phyloP scores from a whole-genome alignment of 2,329 filamentous ascomycete species.

The Coleophoma crateriformis region DNA sequence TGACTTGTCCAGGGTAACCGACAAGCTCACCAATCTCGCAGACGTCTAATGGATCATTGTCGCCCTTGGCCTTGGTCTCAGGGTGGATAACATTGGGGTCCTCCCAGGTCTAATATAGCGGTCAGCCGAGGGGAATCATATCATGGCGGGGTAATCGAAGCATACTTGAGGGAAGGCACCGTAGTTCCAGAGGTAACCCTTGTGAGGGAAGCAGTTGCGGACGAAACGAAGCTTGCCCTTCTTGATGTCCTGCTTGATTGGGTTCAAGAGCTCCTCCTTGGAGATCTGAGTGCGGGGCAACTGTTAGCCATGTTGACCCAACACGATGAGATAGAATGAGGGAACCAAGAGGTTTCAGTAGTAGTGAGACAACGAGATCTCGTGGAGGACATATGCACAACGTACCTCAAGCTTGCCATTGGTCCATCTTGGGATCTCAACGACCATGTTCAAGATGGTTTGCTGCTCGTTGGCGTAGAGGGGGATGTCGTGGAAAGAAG shows the following conservation, averaged over 20 bases:
- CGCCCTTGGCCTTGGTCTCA: constrained; percentile 99
- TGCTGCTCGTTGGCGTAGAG: constrained; percentile 96
- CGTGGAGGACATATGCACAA: constrained; percentile 14
- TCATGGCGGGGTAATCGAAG: constrained; percentile 1
- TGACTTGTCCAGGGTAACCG: constrained; percentile 91
- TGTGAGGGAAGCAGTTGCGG: constrained; percentile 99
- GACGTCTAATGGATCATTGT: constrained; percentile 98
- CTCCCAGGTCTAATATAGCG: constrained; percentile 77
- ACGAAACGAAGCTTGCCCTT: constrained; percentile 99
- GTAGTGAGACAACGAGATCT: too few relatives aligned
- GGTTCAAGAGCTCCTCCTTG: constrained; percentile 97
- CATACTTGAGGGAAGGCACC: constrained; percentile 95
- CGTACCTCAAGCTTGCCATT: constrained; percentile 98
- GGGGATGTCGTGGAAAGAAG: constrained; percentile 97
- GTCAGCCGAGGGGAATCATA: too few relatives aligned
- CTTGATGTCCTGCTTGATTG: constrained; percentile 99
- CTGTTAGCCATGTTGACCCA: constrained; percentile 7
- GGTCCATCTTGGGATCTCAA: constrained; percentile 99
- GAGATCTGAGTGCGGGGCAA: constrained; percentile 62
- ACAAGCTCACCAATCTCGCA: constrained; percentile 99
- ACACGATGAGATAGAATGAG: background rate
- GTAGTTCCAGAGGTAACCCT: constrained; percentile 99
- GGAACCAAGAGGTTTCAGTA: background rate
- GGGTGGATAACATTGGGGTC: constrained; percentile 94
- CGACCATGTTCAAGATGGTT: constrained; percentile 97